A percentile compares a stretch with the other conserved stretches of the same genome.
Conservation (phyloP, 768 basidiomycete genomes). For the Arthromyces matolae region DNA sequence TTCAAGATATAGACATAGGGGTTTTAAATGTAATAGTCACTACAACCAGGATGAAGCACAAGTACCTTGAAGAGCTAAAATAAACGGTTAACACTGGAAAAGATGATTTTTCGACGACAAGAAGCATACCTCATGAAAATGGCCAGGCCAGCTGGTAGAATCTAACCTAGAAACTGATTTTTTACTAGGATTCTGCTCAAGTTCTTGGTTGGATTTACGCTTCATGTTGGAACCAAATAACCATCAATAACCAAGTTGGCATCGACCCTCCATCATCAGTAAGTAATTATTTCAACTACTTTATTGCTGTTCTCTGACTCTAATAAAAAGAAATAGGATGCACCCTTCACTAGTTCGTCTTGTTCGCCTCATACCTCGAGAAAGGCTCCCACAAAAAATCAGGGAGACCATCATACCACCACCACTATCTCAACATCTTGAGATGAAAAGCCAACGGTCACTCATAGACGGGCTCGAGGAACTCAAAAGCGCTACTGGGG, state of each 20-base stretch:
- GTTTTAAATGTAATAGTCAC: not conserved
- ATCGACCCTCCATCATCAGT: too few species aligned
- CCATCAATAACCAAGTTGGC: not conserved
- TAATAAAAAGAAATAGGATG: too few species aligned
- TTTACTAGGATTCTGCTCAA: too few species aligned
- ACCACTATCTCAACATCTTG: conserved; percentile 32
- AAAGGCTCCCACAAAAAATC: conserved; percentile 23
- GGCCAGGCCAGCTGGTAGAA: conserved; percentile 50
- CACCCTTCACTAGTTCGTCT: conserved; percentile 31
- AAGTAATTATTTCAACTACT: too few species aligned
- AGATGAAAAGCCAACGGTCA: conserved; percentile 27
- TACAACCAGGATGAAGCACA: too few species aligned
- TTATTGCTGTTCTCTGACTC: too few species aligned
- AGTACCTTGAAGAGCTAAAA: conserved; percentile 26
- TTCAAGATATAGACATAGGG: not conserved
- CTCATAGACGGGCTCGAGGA: conserved; percentile 34
- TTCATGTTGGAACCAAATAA: conserved; percentile 10
- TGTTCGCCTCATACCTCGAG: conserved; percentile 36
- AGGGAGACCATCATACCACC: conserved; percentile 29
- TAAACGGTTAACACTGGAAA: not conserved
- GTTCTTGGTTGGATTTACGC: conserved; percentile 10
- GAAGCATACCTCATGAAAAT: conserved; percentile 49
- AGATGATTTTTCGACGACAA: not conserved
- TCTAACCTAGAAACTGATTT: too few species aligned
- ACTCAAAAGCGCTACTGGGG: conserved; percentile 31